Base-by-base conservation (phyloP, 306 rosid genomes). In the Echinosophora koreensis region DNA sequence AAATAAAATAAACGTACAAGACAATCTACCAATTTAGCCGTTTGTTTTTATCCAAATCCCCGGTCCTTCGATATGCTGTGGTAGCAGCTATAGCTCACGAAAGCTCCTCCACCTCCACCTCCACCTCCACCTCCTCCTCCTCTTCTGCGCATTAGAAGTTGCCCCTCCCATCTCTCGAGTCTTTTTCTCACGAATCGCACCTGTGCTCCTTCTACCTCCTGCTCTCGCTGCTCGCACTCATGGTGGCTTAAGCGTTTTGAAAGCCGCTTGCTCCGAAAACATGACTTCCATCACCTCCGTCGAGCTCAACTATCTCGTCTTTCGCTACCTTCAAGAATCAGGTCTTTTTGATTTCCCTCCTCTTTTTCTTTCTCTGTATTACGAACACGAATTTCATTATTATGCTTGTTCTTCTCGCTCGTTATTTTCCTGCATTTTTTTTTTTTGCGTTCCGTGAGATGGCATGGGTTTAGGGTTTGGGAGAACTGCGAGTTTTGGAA, bases 251-350 rank as follows among this genome's bases (percentile, higher is more conserved):
- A 80, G 16, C 77, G 37, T 70, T 61, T 60, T 35, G 22, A 44
- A 42, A 69, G 86, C 87, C 83, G 55, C 72, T 58, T 46, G 37
- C 70, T 85, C 77, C 50, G 71, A 5, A 61, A 84, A 84, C 50
- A 93, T 93, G 98, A 17, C 89, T n/a, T 83, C 92, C 82, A 68
- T 91, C 66, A 84, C 97, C 67, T 93, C 98, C 84, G 92, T 81
- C 69, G 98, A 93, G 76, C 84, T 93, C 86, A 93, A 93, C 70
- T 91, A 79, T 76, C 89, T 93, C 34, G 92, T 93, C 4, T 93
- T 93, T 73, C 98, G 98, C 22, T 93, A 91, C 83, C 93, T 93
- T 71, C 98, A 93, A 51, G 98, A 93, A 80, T 93, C 98, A 86
- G 98, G 98, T 91, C 9, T 70, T 22, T 66, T 69, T 78, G 1